Evolutionary conservation across 306 rosid species (phyloP).

Genomic region (Ochetophila trinervis): DNA sequence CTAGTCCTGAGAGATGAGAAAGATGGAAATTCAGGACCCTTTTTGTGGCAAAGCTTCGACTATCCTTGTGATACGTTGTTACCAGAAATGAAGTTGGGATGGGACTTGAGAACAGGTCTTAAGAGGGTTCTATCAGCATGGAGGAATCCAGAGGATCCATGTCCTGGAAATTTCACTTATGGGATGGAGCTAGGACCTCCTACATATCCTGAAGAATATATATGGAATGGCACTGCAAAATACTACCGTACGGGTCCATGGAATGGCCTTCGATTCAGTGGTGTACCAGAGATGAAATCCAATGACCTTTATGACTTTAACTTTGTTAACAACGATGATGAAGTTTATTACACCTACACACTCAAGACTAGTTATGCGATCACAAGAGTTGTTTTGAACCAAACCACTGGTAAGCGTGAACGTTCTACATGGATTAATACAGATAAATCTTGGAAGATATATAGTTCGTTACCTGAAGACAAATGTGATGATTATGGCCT

Average conservation of each 20-base stretch:
- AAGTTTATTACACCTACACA: constrained; percentile 36
- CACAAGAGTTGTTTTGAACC: constrained; percentile 43
- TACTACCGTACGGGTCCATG: constrained; percentile 45
- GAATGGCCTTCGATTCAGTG: constrained; percentile 46
- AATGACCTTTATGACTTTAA: constrained; percentile 30
- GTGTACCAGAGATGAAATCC: constrained; percentile 25
- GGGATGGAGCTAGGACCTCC: constrained; percentile 12
- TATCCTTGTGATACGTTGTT: constrained; percentile 51
- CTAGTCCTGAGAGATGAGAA: constrained; percentile 36
- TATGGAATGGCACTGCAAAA: constrained; percentile 35
- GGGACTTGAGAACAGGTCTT: constrained; percentile 35
- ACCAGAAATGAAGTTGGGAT: constrained; percentile 60
- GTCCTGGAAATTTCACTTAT: constrained; percentile 36
- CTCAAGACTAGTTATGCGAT: constrained; percentile 25
- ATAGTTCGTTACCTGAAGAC: constrained; percentile 25
- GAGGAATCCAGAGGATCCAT: constrained; percentile 46
- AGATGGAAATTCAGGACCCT: constrained; percentile 21
- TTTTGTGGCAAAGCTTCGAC: constrained; percentile 59
- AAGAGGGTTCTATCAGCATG: constrained; percentile 34
- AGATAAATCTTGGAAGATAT: constrained; percentile 32
- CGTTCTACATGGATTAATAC: constrained; percentile 34
- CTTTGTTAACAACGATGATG: constrained; percentile 32
- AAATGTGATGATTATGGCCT: constrained; percentile 38
- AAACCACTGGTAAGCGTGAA: constrained; percentile 15
- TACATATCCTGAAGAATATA: constrained; percentile 28